Evolutionary conservation across 2,329 filamentous ascomycete species (phyloP).

Genomic region (Penicillium sp.): DNA sequence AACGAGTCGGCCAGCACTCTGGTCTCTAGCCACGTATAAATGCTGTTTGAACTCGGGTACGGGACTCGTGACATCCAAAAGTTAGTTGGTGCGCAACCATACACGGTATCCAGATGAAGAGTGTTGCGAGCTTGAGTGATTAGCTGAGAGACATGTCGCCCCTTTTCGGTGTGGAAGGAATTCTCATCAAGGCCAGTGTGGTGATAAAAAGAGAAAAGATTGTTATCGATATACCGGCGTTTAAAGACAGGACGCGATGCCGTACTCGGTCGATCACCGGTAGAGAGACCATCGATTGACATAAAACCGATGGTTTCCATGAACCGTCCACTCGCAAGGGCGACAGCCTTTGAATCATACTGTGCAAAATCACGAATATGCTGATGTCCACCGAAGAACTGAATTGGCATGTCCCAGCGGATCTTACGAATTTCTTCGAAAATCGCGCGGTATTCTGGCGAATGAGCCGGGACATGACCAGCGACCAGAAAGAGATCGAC

Average conservation of each 20-base stretch:
- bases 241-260: slow-evolving; percentile 57
- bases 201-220: slow-evolving; percentile 76
- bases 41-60: slow-evolving; percentile 69
- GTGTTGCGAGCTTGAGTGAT: slow-evolving; percentile 68
- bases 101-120: slow-evolving; percentile 68
- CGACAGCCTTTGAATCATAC: slow-evolving; percentile 75
- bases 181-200: slow-evolving; percentile 70
- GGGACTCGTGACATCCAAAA: slow-evolving; percentile 78
- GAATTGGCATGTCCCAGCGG: slow-evolving; percentile 79
- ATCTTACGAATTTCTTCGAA: slow-evolving; percentile 73
- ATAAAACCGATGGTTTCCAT: slow-evolving; percentile 95
- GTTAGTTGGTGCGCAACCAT: slow-evolving; percentile 78
- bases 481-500: slow-evolving; percentile 82
- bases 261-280: slow-evolving; percentile 35
- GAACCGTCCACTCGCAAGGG: slow-evolving; percentile 83
- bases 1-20: slow-evolving; percentile 69
- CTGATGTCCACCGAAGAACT: slow-evolving; percentile 86
- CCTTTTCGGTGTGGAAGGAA: slow-evolving; percentile 73
- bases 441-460: slow-evolving; percentile 72
- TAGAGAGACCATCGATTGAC: slow-evolving; percentile 68
- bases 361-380: slow-evolving; percentile 81
- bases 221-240: slow-evolving; percentile 90
- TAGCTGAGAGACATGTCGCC: slow-evolving; percentile 65
- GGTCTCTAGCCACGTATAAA: slow-evolving; percentile 77
- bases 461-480: slow-evolving; percentile 80